Base-by-base conservation (phyloP, 2,329 filamentous ascomycete species). In the Gyromitra esculenta region DNA sequence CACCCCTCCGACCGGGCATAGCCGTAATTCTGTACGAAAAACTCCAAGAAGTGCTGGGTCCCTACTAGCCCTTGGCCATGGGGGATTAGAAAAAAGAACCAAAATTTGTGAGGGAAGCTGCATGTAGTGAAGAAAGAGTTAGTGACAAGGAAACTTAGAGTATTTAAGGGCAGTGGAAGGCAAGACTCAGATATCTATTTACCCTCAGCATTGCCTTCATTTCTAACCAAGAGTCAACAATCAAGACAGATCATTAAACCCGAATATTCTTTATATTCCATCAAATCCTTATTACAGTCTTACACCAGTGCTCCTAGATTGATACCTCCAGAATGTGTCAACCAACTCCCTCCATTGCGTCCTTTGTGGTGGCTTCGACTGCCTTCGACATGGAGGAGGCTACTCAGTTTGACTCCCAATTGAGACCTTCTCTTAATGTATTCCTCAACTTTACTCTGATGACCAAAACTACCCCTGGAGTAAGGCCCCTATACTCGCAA, bases 371-470 rank as follows among this genome's bases (percentile, higher is more conserved):
- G 31, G 18, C n/a, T 3, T 2, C 35, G 18, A 21, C 1, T n/a
- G n/a, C 9, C 21, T 35, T 48, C 25, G 41, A 60, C 5, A 25
- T 43, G 11, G 18, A 65, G n/a, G 50, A 60, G 25, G 15, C 4
- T 59, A 50, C n/a, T n/a, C 18, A 52, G 15, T 43, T 66, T 21
- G 43, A 25, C n/a, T 13, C n/a, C 9, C 64, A 50, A 35, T 43
- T 65, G 11, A 45, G 15, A 15, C 15, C 8, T 18, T 5, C 48
- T n/a, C 13, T 65, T 37, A 65, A 52, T 37, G 11, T 25, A 35
- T 70, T 75, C 64, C 48, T 62, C 35, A 43, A 75, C 0, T 70
- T 75, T 66, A 41, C n/a, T 70, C 75, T 71, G 2, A 65, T 73
- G 64, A 43, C 13, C 35, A 62, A 39, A 56, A 60, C 31, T 35